Evolutionary conservation across 2,329 filamentous ascomycete species (phyloP).

Genomic region (Fusarium buxicola): DNA sequence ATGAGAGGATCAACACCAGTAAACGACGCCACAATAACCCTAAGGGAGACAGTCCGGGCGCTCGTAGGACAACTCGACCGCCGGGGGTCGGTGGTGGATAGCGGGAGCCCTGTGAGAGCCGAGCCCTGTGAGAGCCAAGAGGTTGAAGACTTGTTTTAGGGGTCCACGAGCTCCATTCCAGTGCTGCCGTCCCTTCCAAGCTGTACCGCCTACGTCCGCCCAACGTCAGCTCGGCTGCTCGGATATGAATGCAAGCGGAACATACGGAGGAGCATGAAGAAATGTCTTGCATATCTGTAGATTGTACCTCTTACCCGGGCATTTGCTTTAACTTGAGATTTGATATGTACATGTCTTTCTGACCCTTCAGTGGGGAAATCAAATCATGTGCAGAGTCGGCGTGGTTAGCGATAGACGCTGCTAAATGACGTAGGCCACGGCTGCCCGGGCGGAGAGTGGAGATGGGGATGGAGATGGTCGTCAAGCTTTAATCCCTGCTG

Average conservation of each 20-base stretch:
- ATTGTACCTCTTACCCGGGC: not conserved
- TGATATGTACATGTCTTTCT: conserved; percentile 17
- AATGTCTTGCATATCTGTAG: too few relatives aligned
- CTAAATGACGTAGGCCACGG: conserved; percentile 43
- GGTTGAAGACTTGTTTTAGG: conserved; percentile 26
- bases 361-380: conserved; percentile 24
- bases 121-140: not conserved
- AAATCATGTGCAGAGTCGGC: conserved; percentile 33
- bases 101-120: not conserved
- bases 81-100: conserved; percentile 14
- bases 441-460: conserved; percentile 14
- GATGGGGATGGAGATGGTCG: too few relatives aligned
- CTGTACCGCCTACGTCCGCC: not conserved
- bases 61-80: conserved; percentile 20
- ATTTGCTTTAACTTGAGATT: not conserved
- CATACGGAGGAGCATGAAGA: too few relatives aligned
- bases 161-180: conserved; percentile 27
- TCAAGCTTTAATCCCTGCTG: not conserved
- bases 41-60: conserved; percentile 14
- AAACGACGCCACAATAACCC: conserved; percentile 11
- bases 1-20: conserved; percentile 30
- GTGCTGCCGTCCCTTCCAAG: conserved; percentile 23
- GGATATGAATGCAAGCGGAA: not conserved
- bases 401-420: conserved; percentile 29
- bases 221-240: conserved; percentile 6